Base-by-base conservation (phyloP, 805 yeast genomes). In the Pichia heedii region DNA sequence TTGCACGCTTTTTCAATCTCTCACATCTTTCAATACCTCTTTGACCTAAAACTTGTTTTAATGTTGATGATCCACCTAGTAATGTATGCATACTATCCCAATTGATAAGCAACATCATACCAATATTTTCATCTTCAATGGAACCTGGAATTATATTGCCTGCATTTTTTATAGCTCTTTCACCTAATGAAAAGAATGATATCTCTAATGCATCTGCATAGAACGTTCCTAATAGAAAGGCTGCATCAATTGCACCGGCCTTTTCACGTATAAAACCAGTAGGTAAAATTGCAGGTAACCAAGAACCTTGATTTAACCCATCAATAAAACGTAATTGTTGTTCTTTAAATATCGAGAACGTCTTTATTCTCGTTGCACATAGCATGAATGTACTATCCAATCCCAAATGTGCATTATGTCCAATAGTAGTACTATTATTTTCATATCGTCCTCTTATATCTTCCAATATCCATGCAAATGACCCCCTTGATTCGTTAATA, bases 191-290 rank as follows among this genome's bases (percentile, higher is more conserved):
- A 27, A 79, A 67, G 57, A 81, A 70, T 22, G 86, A 71, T 37
- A 80, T 78, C 59, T 89, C 96, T 36, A 90, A 71, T 36, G 83
- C 70, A 58, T 90, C 97, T 41, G 88, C 74, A 47, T 77, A 73
- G 55, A 74, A 89, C 36, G 83, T 70, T 1, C 87, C 73, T 29
- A 87, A 60, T 49, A 83, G 61, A 44, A 71, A 73, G 21, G 66
- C 63, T 1, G 79, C 69, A 39, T 72, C 71, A 2, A 63, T 57
- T 9, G 69, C 68, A 26, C 58, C 55, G 2, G 68, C 57, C 82
- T 47, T 73, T 16, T 39, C 46, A 7, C 44, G 33, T 5, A 36
- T 32, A 21, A 45, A 39, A 65, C 95, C 96, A 79, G 30, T 68
- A 66, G 65, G 90, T 42, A 71, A 71, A 1, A 79, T 72, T 16